These are phyloP conservation scores for Fraxinus americana DNA, from an alignment of 257 asterid genomes.

Conservation along the genomic window DNA sequence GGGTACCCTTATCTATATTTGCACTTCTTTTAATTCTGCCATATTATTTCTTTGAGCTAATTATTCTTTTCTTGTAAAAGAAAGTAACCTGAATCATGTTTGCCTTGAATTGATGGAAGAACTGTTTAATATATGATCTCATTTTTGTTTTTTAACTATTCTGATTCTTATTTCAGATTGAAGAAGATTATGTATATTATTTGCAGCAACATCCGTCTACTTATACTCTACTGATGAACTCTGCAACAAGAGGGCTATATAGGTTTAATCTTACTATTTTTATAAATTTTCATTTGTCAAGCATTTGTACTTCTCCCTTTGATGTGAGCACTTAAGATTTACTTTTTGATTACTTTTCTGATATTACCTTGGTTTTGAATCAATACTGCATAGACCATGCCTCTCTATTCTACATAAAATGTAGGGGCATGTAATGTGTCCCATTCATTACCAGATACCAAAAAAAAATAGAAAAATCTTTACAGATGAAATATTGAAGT, in stretches of 20 bases:
- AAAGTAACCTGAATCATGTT: not conserved
- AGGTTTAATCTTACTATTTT: conserved; percentile 56
- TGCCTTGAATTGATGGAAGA: conserved; percentile 22
- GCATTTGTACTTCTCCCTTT: not conserved
- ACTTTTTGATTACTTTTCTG: not conserved
- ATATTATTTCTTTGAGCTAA: not conserved
- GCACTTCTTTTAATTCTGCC: not conserved
- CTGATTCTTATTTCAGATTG: conserved; percentile 56
- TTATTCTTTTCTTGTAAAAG: conserved; percentile 3
- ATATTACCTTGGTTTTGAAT: not conserved
- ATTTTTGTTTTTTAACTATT: conserved; percentile 22
- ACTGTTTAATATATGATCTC: conserved; percentile 16
- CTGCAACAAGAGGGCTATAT: conserved; percentile 71
- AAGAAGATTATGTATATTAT: conserved; percentile 51
- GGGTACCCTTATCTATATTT: not conserved
- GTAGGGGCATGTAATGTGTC: not conserved
- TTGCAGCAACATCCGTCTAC: conserved; percentile 57
- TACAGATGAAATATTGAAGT: not conserved
- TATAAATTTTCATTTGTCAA: conserved; percentile 4
- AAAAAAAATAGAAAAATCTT: not conserved
- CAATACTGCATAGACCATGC: not conserved
- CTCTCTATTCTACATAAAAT: not conserved
- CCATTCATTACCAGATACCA: not conserved
- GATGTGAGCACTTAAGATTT: not conserved
- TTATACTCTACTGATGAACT: conserved; percentile 50